Base-by-base conservation (phyloP, 176 grass and related monocot genomes). In the Cenchrus americanus region DNA sequence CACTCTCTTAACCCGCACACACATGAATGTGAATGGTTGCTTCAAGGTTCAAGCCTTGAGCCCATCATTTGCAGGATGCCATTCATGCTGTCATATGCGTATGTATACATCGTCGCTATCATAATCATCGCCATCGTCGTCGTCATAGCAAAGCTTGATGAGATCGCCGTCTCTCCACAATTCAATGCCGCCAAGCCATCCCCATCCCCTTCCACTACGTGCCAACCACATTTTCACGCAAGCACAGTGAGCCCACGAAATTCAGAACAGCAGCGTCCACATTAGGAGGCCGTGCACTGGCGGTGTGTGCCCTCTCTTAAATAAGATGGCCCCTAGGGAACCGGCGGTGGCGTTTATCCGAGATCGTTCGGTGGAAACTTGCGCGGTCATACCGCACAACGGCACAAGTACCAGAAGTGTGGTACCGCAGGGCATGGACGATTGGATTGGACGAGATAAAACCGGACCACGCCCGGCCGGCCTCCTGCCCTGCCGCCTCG, bases 391-490 rank as follows among this genome's bases (percentile, higher is more conserved):
- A 37, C 34, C 34, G 34, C 34, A 37, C 27, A 23, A 37, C 34
- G 3, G 34, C 34, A 37, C 27, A 23, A 47, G 67, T 47, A 23
- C 66, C 4, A 22, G 59, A 0, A 59, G 21, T 8, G 19, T 27
- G 58, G 21, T 8, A 43, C 30, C 12, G n/a, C 22, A 14, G 58
- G 11, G 67, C 57, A 80, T 37, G 34, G 34, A 37, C 43, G 0
- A 44, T 30, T 30, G 27, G 27, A 30, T 44, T 6, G 47, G 42
- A 19, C 24, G 84, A 80, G 47, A 18, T 19, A 30, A 73, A 80
- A 27, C 37, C 68, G 84, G 84, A 86, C 73, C 84, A n/a, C 8
- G 46, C 7, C n/a, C n/a, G n/a, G n/a, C n/a, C n/a, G n/a, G n/a
- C n/a, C 26, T 30, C 3, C 12, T 11, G 46, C 14, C 10, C 52